Percentiles rank a stretch among this genome's conserved stretches.
These are phyloP conservation scores for Tephrocybe sp. DNA, from an alignment of 768 basidiomycete species.

Conservation along the genomic window DNA sequence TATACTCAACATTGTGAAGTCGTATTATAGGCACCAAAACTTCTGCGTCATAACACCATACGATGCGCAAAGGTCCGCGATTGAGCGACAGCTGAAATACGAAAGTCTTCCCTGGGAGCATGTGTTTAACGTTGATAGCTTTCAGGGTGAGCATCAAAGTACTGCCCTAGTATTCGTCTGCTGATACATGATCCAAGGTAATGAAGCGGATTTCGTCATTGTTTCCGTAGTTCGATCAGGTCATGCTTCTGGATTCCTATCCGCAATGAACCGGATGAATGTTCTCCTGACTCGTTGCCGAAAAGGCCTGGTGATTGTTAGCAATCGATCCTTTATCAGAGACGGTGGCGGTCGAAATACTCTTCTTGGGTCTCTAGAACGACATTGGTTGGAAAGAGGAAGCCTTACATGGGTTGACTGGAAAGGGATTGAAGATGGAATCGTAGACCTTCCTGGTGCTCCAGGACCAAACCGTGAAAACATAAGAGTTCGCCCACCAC, in stretches of 20 bases:
- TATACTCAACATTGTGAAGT: slow-evolving; percentile 38
- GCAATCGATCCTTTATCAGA: slow-evolving; percentile 37
- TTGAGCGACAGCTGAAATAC: slow-evolving; percentile 31
- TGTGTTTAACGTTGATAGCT: slow-evolving; percentile 54
- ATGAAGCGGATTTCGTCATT: slow-evolving; percentile 48
- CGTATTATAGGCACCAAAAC: slow-evolving; percentile 33
- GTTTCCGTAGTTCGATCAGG: slow-evolving; percentile 49
- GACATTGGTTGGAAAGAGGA: slow-evolving; percentile 20
- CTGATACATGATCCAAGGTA: slow-evolving; percentile 30
- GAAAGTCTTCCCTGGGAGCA: slow-evolving; percentile 35
- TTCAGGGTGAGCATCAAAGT: slow-evolving; percentile 38
- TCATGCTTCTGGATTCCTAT: slow-evolving; percentile 40
- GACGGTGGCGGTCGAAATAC: slow-evolving; percentile 31
- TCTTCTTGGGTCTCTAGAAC: slow-evolving; percentile 38
- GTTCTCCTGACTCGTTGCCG: slow-evolving; percentile 51
- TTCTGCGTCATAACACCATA: slow-evolving; percentile 55
- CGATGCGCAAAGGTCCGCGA: slow-evolving; percentile 46
- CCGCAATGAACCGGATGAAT: slow-evolving; percentile 43
- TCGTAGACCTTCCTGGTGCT: slow-evolving; percentile 29
- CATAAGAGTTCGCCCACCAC: neutral
- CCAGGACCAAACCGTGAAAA: slow-evolving; percentile 13
- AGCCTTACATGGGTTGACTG: slow-evolving; percentile 29
- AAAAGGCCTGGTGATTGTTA: slow-evolving; percentile 45
- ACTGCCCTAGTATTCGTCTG: neutral
- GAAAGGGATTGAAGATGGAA: slow-evolving; percentile 24